phyloP scores from a whole-genome alignment of 768 basidiomycete genomes.

The Lactarius hatsudake region DNA sequence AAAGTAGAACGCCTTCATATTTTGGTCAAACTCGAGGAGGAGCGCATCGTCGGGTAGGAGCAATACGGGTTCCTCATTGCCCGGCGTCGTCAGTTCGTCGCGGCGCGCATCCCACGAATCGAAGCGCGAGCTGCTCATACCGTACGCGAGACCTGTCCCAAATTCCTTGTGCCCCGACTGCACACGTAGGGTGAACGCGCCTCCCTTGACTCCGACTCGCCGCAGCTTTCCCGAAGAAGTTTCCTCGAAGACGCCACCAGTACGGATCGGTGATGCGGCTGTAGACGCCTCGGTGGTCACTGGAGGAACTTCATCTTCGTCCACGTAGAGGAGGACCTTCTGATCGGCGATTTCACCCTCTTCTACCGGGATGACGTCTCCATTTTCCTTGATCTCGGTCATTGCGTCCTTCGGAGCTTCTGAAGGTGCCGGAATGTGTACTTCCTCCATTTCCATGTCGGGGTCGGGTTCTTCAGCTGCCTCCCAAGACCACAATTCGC shows the following conservation, averaged over 20 bases:
- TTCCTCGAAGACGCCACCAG: conserved; percentile 6
- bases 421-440: conserved; percentile 47
- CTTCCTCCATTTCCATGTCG: conserved; percentile 34
- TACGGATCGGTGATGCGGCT: not conserved
- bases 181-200: conserved; percentile 59
- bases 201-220: conserved; percentile 57
- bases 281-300: not conserved
- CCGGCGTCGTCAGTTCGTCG: conserved; percentile 20
- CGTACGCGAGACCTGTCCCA: conserved; percentile 43
- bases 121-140: conserved; percentile 38
- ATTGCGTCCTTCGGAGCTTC: conserved; percentile 48
- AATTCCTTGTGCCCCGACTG: conserved; percentile 56
- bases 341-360: conserved; percentile 72
- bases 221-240: conserved; percentile 34
- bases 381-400: conserved; percentile 71
- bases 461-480: conserved; percentile 33
- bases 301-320: conserved; percentile 37
- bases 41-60: conserved; percentile 75
- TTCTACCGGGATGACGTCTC: conserved; percentile 58
- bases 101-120: conserved; percentile 58
- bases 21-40: conserved; percentile 80
- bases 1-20: conserved; percentile 76
- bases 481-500: conserved; percentile 70
- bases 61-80: conserved; percentile 42
- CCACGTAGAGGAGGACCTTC: conserved; percentile 48